Base-by-base conservation (phyloP, 2,329 filamentous ascomycete genomes). In the Cryoendolithus antarcticus region DNA sequence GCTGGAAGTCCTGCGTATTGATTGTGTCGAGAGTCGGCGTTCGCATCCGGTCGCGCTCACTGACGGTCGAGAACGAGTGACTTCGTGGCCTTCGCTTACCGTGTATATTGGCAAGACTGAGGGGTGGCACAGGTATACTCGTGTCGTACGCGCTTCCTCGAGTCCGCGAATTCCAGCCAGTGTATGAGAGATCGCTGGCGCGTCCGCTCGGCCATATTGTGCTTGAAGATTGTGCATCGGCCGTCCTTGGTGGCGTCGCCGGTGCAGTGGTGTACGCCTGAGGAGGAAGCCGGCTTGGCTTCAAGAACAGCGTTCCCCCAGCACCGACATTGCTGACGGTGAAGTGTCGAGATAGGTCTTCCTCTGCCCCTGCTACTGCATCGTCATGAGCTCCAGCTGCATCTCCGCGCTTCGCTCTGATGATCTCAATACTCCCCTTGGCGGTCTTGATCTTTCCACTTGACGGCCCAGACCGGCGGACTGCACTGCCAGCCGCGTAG, bases 11-110 rank as follows among this genome's bases (percentile, higher is more conserved):
- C 30, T 46, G 38, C 11, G 37, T 30, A 13, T 40, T 34, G 11
- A 34, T 45, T 21, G 47, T 42, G 30, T 54, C 48, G 34, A 49
- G 38, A 4, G 56, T 54, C 7, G 58, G 49, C 8, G 55, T 50
- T 32, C 60, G 60, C 28, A 57, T 55, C 30, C 69, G 66, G 47
- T 86, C 82, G 32, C 69, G 66, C 48, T 86, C 82, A 13, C 76
- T 78, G 27, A 83, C 63, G 3, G 80, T 86, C 24, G 82, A 85
- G 51, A 85, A 81, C 0, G 85, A 91, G 49, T 80, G 66, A 9
- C 81, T 76, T 42, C 80, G 74, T 40, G 72, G 70, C 32, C 45
- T 37, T 32, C 51, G 44, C 29, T 45, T 48, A 39, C 34, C 24
- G 6, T 44, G 44, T 12, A 39, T 34, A 35, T 49, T 53, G 9